Evolutionary conservation across 768 basidiomycete species (phyloP), one percentile per base, ranked within the genome.

Genomic region (Tylopilus intermedius): DNA sequence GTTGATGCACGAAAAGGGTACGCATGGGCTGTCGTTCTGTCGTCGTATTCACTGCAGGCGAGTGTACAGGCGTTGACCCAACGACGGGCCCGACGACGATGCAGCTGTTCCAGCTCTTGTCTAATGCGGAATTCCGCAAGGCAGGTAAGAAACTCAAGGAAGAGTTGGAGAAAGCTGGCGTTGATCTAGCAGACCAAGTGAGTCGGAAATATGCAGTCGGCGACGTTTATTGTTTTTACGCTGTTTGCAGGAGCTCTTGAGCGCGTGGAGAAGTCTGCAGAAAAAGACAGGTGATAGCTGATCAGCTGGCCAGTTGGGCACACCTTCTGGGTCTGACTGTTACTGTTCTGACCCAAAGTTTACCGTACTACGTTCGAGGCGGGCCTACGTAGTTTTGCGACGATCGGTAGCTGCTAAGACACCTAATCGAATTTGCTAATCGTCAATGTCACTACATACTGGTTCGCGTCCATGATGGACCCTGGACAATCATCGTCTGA

Each of bases 101-200:
- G 49, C 76, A 82, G 53, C 72, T 86, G 71, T 66, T 84, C 50
- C 80, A 76, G 56, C 70, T 88, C 45, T 69, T 78, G 26, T 65
- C 74, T 29, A 81, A 74, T 55, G 59, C 78, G 1, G 79, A 80
- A 52, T 83, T 86, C 53, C 71, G 77, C 50, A 71, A 66, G 39
- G 77, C 75, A 24, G 72, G 76, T 29, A 71, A 71, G 56, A 69
- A 67, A 38, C 70, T 84, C 6, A 68, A 72, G 47, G 72, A 73
- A 13, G 81, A 80, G 51, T 63, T 86, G 55, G 62, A 77, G 47
- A 80, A 79, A 32, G 81, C 82, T 21, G 86, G 83, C 5, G 63
- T 88, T n/a, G 79, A 86, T 61, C 50, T 83, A 33, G 67, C 65
- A 33, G 77, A 79, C 44, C 75, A 80, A 67, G 84, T 84, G 57